phyloP scores from a whole-genome alignment of 192 early-diverging fungal species.

The Rhizoclosmatium globosum region DNA sequence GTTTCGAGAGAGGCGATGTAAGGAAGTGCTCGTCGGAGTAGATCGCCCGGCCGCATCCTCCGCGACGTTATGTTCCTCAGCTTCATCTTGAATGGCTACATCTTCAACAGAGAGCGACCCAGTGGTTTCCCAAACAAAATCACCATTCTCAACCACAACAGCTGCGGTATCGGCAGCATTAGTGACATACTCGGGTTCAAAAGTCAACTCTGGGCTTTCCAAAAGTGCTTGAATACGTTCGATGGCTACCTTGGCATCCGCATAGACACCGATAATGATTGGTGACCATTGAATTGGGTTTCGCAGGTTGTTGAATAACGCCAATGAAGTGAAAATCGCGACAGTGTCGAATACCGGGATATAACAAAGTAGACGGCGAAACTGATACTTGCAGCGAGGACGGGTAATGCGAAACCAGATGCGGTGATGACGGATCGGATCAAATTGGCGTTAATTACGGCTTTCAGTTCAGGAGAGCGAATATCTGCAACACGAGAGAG shows the following conservation, averaged over 20 bases:
- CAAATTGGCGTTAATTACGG: conserved; percentile 34
- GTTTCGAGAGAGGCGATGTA: neutral
- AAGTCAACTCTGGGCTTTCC: conserved; percentile 66
- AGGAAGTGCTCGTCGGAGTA: neutral
- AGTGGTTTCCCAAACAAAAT: conserved; percentile 67
- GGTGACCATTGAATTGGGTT: conserved; percentile 24
- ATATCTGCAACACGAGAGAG: conserved; percentile 66
- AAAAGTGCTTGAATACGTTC: conserved; percentile 57
- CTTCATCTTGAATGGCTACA: neutral
- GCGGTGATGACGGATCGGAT: conserved; percentile 48
- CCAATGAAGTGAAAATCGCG: conserved; percentile 17
- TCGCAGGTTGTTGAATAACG: conserved; percentile 34
- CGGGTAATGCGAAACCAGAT: conserved; percentile 55
- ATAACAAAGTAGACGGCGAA: conserved; percentile 53
- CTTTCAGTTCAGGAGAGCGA: conserved; percentile 47
- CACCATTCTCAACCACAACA: conserved; percentile 63
- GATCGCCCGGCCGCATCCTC: neutral
- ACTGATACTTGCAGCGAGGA: conserved; percentile 44
- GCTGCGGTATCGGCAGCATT: conserved; percentile 51
- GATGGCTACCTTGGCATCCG: conserved; percentile 59
- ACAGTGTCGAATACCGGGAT: conserved; percentile 19
- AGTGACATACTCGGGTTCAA: conserved; percentile 52
- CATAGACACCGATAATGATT: conserved; percentile 28
- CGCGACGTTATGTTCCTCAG: neutral
- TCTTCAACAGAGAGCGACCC: neutral